Evolutionary conservation across 495 filamentous ascomycete species (phyloP).

Genomic region (Annulohypoxylon stygium): DNA sequence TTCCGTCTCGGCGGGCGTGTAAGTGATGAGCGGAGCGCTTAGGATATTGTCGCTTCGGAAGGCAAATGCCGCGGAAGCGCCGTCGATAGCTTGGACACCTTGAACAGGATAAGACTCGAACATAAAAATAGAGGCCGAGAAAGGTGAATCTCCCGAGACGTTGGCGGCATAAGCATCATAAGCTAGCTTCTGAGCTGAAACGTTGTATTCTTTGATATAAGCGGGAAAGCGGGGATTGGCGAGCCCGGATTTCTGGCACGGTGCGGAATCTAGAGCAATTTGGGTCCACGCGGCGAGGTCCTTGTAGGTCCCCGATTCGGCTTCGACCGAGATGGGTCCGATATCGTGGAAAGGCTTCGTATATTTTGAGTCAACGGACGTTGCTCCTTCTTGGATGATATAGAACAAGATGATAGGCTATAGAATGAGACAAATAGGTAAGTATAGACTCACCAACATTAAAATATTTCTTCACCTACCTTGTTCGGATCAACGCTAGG

Average conservation of each 20-base stretch:
- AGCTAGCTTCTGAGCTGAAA: slow-evolving; percentile 7
- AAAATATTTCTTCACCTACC: not conserved
- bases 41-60: slow-evolving; percentile 22
- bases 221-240: slow-evolving; percentile 30
- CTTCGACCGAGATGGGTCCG: slow-evolving; percentile 4
- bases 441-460: not conserved
- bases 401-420: slow-evolving; percentile 21
- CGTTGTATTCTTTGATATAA: slow-evolving; percentile 23
- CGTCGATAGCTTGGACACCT: slow-evolving; percentile 51
- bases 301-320: not conserved
- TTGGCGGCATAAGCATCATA: slow-evolving; percentile 23
- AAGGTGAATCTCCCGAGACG: slow-evolving; percentile 7
- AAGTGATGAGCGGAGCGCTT: slow-evolving; percentile 3
- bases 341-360: slow-evolving; percentile 28
- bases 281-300: slow-evolving; percentile 19
- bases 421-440: not conserved
- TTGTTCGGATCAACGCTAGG: slow-evolving; percentile 18
- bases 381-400: slow-evolving; percentile 21
- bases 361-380: not conserved
- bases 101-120: slow-evolving; percentile 58
- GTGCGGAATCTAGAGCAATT: slow-evolving; percentile 7
- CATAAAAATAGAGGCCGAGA: slow-evolving; percentile 47
- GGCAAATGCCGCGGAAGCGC: slow-evolving; percentile 54
- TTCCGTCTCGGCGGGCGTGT: not conserved
- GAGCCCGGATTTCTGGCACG: slow-evolving; percentile 18